Base-by-base conservation (phyloP, 2,329 filamentous ascomycete species). In the Aspergillus sp. region DNA sequence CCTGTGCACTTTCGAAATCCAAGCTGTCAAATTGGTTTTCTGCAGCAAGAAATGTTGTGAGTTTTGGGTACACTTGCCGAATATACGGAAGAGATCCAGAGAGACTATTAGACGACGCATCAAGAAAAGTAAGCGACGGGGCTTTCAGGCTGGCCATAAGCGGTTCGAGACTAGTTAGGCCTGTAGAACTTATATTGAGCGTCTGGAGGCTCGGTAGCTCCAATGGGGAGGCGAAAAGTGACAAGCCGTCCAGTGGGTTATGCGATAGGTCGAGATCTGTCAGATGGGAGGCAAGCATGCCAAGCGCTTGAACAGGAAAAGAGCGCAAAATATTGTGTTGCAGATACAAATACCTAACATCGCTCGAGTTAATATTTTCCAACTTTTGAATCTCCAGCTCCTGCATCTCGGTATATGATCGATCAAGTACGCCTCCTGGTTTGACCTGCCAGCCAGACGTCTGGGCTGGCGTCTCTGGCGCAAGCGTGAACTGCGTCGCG, bases 71-170 rank as follows among this genome's bases (percentile, higher is more conserved):
- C 1, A 77, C 78, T 6, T 82, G 76, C 53, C 86, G 86, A 6
- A 96, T 77, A 22, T 71, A 63, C 0, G 93, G 90, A 0, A 97
- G 79, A 0, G 83, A 49, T 5, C 83, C 82, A 1, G 85, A 83
- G 30, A 98, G 76, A n/a, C 89, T 86, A 71, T 98, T 98, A 62
- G 89, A 84, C 22, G 89, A 91, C 7, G 96, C 81, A 68, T 98
- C 90, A 1, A 97, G 80, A 64, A 89, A 89, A 53, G 88, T 85
- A 6, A 98, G 81, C 6, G 77, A 80, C 0, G 92, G 91, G 0
- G 93, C 91, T n/a, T 83, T 80, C 5, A 98, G 81, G 62, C 85
- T 78, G 5, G 79, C 75, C 3, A 85, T 81, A 15, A 98, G 76
- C 0, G 88, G 85, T 1, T 83, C 80, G 9, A 97, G 76, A 3